Evolutionary conservation across 1,284 basidiomycete genomes (phyloP).

Genomic region (Papiliotrema flavescens): DNA sequence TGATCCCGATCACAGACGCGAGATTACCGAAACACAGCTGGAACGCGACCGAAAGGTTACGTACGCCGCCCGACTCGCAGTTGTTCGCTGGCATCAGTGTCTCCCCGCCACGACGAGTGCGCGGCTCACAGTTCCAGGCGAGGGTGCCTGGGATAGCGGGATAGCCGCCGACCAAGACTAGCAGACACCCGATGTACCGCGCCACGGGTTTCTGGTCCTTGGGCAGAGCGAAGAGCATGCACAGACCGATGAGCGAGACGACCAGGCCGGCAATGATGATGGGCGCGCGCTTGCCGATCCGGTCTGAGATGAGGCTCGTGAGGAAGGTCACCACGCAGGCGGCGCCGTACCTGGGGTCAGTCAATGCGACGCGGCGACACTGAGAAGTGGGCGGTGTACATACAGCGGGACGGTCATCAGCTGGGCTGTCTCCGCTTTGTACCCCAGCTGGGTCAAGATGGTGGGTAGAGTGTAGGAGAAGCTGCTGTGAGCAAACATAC

Average conservation of each 20-base stretch:
- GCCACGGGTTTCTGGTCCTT: slow-evolving; percentile 15
- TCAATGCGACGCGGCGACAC: background rate
- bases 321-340: slow-evolving; percentile 8
- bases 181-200: slow-evolving; percentile 19
- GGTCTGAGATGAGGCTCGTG: slow-evolving; percentile 15
- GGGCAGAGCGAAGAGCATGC: slow-evolving; percentile 21
- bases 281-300: slow-evolving; percentile 12
- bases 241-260: slow-evolving; percentile 20
- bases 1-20: slow-evolving; percentile 16
- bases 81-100: slow-evolving; percentile 12
- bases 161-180: slow-evolving; percentile 6
- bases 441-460: slow-evolving; percentile 25
- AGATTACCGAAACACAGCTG: slow-evolving; percentile 15
- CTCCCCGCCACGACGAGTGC: background rate
- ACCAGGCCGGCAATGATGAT: slow-evolving; percentile 16
- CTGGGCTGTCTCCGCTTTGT: slow-evolving; percentile 23
- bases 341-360: slow-evolving; percentile 3
- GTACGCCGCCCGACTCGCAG: slow-evolving; percentile 15
- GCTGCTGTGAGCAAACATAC: no score
- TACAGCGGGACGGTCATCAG: slow-evolving; percentile 24
- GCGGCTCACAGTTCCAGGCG: slow-evolving; percentile 9
- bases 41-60: slow-evolving; percentile 19
- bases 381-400: background rate
- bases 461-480: slow-evolving; percentile 23
- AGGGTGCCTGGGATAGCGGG: slow-evolving; percentile 8